phyloP scores from a whole-genome alignment of 352 stramenopile genomes.

The Pythium aquatile region DNA sequence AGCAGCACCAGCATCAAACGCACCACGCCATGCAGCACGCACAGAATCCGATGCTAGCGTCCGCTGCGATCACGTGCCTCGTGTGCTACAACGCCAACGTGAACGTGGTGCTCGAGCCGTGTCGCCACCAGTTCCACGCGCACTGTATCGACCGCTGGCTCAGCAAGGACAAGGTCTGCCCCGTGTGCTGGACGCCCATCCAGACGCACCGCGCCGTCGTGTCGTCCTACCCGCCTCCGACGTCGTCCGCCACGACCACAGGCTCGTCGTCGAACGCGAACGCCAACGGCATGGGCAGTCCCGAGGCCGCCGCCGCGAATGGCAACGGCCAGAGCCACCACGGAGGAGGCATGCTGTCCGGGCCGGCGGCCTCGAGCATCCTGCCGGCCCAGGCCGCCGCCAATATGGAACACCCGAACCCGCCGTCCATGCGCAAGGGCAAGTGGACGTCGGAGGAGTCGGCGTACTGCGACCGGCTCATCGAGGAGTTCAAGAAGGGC shows the following conservation, averaged over 20 bases:
- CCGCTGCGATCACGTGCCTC: conserved; percentile 35
- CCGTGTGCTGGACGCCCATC: conserved; percentile 70
- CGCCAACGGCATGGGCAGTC: conserved; percentile 5
- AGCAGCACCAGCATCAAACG: conserved; percentile 11
- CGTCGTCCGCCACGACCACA: not conserved
- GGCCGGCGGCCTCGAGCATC: conserved; percentile 25
- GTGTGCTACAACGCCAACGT: conserved; percentile 49
- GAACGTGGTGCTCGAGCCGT: conserved; percentile 62
- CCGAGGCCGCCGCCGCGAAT: conserved; percentile 13
- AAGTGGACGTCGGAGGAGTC: conserved; percentile 98
- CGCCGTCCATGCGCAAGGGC: conserved; percentile 82
- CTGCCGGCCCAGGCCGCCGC: conserved; percentile 27
- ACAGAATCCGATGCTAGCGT: conserved; percentile 23
- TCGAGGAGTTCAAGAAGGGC: conserved; percentile 97
- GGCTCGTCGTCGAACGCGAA: not conserved
- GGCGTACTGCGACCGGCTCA: conserved; percentile 95
- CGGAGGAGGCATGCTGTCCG: conserved; percentile 23
- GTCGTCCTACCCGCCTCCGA: conserved; percentile 17
- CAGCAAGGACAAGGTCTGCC: conserved; percentile 76
- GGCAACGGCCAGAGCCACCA: conserved; percentile 2
- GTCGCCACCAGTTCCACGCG: conserved; percentile 78
- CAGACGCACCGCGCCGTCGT: conserved; percentile 57
- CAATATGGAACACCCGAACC: conserved; percentile 32
- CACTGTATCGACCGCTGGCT: conserved; percentile 71
- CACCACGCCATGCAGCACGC: conserved; percentile 12